Evolutionary conservation across 2,329 filamentous ascomycete species (phyloP), one percentile per base, ranked within the genome.

Genomic region (Chaetomium olivaceum): DNA sequence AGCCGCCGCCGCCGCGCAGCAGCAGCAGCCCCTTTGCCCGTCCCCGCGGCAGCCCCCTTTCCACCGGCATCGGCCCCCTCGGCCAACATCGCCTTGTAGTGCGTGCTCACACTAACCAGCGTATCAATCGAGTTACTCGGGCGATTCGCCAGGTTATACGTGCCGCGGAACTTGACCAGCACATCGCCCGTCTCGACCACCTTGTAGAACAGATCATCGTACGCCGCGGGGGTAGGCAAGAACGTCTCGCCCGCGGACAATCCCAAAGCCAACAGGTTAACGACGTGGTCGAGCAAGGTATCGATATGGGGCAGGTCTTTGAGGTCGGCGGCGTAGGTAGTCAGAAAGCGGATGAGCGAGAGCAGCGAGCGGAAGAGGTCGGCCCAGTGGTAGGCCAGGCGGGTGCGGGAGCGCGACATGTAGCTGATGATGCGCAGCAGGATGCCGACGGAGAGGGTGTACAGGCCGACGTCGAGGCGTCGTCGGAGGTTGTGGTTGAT

Each of bases 121-220:
- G 91, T 96, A 58, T 92, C 89, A 73, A 97, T 95, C 3, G 91
- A 91, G 78, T 85, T 91, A 55, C 84, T 86, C 25, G 82, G 78
- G 55, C 86, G 78, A 66, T 83, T 85, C 2, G 79, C 80, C 19
- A 90, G 78, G 4, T 80, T 79, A 76, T 95, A 98, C 11, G 86
- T 89, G 68, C 93, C 87, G 50, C 92, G 87, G 79, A 98, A 97
- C 74, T 91, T 92, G 36, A 84, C 80, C 25, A 98, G 84, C 14
- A 92, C 85, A 58, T 96, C 92, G 12, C 93, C 92, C 1, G 90
- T 91, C 78, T 99, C 95, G 29, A 98, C 93, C 1, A 98, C 86
- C 79, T 99, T 99, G 85, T 99, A 99, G 80, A 99, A 98, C 0
- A 99, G 83, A 74, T 99, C 95, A 73, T 99, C 95, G 77, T 98